These are phyloP conservation scores for Quercus dentata DNA, from an alignment of 306 rosid species.

Conservation along the genomic window DNA sequence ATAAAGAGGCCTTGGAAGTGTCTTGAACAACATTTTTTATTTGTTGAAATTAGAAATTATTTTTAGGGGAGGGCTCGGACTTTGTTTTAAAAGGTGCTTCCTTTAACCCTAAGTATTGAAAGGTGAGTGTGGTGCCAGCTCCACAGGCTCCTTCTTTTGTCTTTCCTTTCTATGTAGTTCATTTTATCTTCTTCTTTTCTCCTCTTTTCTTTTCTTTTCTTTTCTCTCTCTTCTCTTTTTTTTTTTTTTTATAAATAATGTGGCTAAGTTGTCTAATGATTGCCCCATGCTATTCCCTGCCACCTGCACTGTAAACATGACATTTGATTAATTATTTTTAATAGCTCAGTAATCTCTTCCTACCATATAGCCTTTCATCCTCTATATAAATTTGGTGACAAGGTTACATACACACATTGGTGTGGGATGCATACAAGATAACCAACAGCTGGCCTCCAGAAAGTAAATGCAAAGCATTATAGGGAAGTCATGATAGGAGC, in stretches of 20 bases:
- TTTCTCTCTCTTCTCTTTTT: too few relatives aligned
- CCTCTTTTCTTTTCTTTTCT: neutral
- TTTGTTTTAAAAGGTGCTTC: neutral
- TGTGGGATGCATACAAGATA: too few relatives aligned
- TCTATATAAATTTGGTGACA: too few relatives aligned
- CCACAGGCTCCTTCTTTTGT: neutral
- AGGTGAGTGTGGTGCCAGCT: neutral
- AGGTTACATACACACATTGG: too few relatives aligned
- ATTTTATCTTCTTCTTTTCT: neutral
- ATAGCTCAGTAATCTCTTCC: too few relatives aligned
- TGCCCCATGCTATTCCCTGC: neutral
- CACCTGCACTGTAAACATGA: neutral
- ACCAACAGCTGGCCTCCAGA: neutral
- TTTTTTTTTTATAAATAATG: neutral
- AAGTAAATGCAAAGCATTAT: neutral
- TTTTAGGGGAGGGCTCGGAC: neutral
- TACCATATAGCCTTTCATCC: too few relatives aligned
- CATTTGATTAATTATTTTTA: too few relatives aligned
- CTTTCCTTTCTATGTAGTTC: neutral
- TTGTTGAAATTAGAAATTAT: neutral
- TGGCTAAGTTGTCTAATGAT: neutral
- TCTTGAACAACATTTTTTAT: neutral
- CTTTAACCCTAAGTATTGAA: neutral
- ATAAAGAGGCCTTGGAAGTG: neutral
- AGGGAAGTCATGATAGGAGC: neutral